Evolutionary conservation across 2,329 filamentous ascomycete species (phyloP).

Genomic region (Phyllosticta paracitricarpa): DNA sequence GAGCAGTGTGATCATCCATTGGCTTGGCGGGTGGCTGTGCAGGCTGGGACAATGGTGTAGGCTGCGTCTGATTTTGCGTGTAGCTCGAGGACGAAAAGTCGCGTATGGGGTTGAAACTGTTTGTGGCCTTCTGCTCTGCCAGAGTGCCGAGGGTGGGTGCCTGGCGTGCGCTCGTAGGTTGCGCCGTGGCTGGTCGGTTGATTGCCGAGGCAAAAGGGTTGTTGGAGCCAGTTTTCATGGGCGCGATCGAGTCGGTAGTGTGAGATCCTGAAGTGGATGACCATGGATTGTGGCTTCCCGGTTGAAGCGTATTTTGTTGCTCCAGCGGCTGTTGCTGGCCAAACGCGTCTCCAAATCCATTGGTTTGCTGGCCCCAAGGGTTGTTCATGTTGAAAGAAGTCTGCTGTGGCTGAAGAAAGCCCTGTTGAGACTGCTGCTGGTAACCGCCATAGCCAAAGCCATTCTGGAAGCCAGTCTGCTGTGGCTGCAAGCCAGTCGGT

Average conservation of each 20-base stretch:
- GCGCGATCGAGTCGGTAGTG: constrained; percentile 56
- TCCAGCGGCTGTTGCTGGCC: constrained; percentile 40
- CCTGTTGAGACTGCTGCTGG: constrained; percentile 51
- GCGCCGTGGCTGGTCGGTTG: constrained; percentile 47
- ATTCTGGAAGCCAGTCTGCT: constrained; percentile 58
- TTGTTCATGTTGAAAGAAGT: constrained; percentile 45
- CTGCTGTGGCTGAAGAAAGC: constrained; percentile 52
- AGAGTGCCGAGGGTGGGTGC: constrained; percentile 66
- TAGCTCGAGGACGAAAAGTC: constrained; percentile 33
- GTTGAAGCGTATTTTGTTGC: constrained; percentile 54
- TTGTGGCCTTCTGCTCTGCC: constrained; percentile 74
- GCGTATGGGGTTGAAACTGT: constrained; percentile 36
- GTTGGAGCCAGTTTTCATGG: constrained; percentile 88
- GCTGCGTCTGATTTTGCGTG: constrained; percentile 35
- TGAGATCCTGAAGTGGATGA: constrained; percentile 47
- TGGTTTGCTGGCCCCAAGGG: constrained; percentile 26
- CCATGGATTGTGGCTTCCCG: constrained; percentile 94
- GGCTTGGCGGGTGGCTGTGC: constrained; percentile 22
- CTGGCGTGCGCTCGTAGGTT: constrained; percentile 35
- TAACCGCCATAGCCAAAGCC: constrained; percentile 50
- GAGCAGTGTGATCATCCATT: constrained; percentile 52
- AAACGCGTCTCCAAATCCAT: constrained; percentile 24
- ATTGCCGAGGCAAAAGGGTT: constrained; percentile 86
- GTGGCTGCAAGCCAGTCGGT: constrained; percentile 59
- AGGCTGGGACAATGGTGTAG: background rate